phyloP scores from a whole-genome alignment of 192 early-diverging fungal genomes.

The Cladochytrium replicatum region DNA sequence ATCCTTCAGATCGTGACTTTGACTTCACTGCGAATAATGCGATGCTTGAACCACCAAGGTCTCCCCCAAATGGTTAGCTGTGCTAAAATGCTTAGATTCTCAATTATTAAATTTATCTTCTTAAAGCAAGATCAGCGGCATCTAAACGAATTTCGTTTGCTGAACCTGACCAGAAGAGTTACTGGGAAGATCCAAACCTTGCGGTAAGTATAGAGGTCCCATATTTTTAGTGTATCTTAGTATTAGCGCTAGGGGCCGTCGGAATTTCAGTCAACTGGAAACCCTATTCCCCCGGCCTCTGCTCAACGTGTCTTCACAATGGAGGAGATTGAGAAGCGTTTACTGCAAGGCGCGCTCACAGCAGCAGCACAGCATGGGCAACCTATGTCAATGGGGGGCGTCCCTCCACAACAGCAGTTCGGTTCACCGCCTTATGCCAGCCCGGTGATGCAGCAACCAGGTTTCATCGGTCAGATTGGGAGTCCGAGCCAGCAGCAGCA shows the following conservation, averaged over 20 bases:
- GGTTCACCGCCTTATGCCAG: background rate
- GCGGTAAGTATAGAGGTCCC: slow-evolving; percentile 1
- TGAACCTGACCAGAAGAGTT: too few species aligned
- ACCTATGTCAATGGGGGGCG: background rate
- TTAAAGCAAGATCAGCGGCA: too few species aligned
- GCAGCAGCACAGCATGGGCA: slow-evolving; percentile 3
- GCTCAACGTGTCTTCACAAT: slow-evolving; percentile 9
- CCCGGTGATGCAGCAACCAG: slow-evolving; percentile 2
- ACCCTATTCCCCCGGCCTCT: background rate
- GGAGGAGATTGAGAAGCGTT: slow-evolving; percentile 26
- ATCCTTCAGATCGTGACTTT: slow-evolving; percentile 27
- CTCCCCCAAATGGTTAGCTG: background rate
- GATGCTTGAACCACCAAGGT: slow-evolving; percentile 3
- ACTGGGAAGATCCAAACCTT: slow-evolving; percentile 5
- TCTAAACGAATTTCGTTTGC: too few species aligned
- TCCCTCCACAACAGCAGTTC: slow-evolving; percentile 8
- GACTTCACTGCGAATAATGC: slow-evolving; percentile 37
- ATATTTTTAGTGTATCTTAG: background rate
- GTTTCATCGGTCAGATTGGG: slow-evolving; percentile 1
- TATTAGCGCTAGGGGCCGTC: background rate
- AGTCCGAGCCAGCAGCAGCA: slow-evolving; percentile 15
- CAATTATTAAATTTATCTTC: background rate
- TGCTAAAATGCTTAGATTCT: slow-evolving; percentile 2
- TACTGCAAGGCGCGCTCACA: slow-evolving; percentile 7
- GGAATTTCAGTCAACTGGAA: background rate